Percentiles rank a stretch among this genome's conserved stretches.
phyloP scores from a whole-genome alignment of 176 grass and related monocot species.

The bread wheat (Triticum aestivum) region DNA sequence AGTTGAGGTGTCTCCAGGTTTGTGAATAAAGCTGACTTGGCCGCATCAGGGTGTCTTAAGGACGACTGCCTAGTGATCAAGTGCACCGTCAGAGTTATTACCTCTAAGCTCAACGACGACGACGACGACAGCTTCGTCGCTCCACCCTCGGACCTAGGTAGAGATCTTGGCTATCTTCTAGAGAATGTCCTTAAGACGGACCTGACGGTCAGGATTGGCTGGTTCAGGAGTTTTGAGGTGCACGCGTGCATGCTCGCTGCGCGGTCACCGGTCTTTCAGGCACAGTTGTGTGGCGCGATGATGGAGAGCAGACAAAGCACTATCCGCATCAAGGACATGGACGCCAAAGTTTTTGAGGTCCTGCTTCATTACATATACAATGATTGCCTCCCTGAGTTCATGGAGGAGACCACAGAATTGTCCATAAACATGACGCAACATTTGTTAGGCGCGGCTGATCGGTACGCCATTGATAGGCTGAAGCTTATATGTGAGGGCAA shows the following conservation, averaged over 20 bases:
- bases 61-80: background rate
- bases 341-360: conserved; percentile 10
- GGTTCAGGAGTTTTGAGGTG: background rate
- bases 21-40: background rate
- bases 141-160: background rate
- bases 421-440: conserved; percentile 20
- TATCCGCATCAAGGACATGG: background rate
- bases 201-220: background rate
- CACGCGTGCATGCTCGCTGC: conserved; percentile 8
- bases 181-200: background rate
- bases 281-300: background rate
- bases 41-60: background rate
- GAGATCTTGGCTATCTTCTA: background rate
- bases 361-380: conserved; percentile 42
- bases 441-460: conserved; percentile 32
- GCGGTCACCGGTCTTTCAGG: background rate
- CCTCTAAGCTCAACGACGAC: background rate
- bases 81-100: background rate
- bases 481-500: conserved; percentile 36
- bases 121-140: background rate
- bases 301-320: background rate
- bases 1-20: background rate
- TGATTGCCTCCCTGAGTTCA: conserved; percentile 1
- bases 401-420: background rate
- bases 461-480: conserved; percentile 29